phyloP scores from a whole-genome alignment of 1,139 yeast species.

The Candida glucosophila region DNA sequence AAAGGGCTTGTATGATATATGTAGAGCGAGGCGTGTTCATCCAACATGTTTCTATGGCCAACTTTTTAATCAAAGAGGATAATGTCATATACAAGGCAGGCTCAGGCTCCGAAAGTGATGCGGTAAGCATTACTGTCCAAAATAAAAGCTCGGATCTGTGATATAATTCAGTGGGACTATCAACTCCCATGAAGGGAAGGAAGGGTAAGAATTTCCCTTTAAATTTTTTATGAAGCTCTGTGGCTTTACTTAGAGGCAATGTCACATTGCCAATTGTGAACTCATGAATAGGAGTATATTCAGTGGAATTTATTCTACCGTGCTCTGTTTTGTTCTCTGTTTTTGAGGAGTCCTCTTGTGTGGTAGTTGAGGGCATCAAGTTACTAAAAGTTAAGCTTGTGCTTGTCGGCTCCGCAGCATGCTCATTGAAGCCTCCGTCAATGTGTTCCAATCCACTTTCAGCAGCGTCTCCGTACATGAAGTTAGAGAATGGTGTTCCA shows the following conservation, averaged over 20 bases:
- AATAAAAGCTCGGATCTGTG: slow-evolving; percentile 77
- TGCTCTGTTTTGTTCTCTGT: not conserved
- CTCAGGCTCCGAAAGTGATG: slow-evolving; percentile 79
- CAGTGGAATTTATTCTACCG: too few species aligned
- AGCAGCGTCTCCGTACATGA: slow-evolving; percentile 5
- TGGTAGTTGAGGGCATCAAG: slow-evolving; percentile 1
- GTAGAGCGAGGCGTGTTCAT: slow-evolving; percentile 88
- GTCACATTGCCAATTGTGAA: slow-evolving; percentile 70
- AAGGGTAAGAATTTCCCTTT: slow-evolving; percentile 62
- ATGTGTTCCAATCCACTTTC: slow-evolving; percentile 1
- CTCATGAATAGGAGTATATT: slow-evolving; percentile 31
- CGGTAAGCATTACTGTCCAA: slow-evolving; percentile 87
- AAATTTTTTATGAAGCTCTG: slow-evolving; percentile 62
- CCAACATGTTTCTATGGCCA: slow-evolving; percentile 93
- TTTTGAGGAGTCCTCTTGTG: slow-evolving; percentile 3
- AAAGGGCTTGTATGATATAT: slow-evolving; percentile 82
- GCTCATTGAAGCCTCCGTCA: not conserved
- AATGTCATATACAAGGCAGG: slow-evolving; percentile 73
- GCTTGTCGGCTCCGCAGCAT: slow-evolving; percentile 1
- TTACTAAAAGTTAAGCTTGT: slow-evolving; percentile 8
- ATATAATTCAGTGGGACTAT: slow-evolving; percentile 68
- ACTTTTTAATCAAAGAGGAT: slow-evolving; percentile 71
- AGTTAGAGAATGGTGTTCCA: slow-evolving; percentile 2
- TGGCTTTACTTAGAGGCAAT: slow-evolving; percentile 58
- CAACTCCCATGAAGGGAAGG: slow-evolving; percentile 69